These are phyloP conservation scores for Aphanomyces euteiches DNA, from an alignment of 352 stramenopile genomes.

Conservation along the genomic window DNA sequence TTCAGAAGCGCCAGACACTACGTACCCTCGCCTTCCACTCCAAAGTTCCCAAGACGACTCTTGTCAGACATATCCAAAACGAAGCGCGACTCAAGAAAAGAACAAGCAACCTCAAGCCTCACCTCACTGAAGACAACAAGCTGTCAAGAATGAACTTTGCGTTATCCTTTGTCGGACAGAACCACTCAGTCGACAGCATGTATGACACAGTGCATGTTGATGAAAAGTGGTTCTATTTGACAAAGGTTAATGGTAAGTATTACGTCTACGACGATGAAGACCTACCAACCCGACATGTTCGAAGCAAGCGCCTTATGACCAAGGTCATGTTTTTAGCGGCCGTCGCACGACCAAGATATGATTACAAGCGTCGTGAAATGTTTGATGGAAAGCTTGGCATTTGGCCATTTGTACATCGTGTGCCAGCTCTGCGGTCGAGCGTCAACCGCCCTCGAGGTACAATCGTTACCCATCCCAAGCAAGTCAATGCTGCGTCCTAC, in stretches of 20 bases:
- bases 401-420: not conserved
- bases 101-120: not conserved
- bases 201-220: not conserved
- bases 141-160: not conserved
- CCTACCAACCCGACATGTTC: not conserved
- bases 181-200: not conserved
- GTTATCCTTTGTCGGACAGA: not conserved
- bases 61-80: not conserved
- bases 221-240: constrained; percentile 1
- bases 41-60: not conserved
- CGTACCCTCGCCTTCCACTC: not conserved
- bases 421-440: not conserved
- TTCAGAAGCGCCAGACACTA: not conserved
- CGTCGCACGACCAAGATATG: not conserved
- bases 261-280: constrained; percentile 3
- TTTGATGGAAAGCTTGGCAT: not conserved
- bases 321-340: not conserved
- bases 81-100: not conserved
- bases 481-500: not conserved
- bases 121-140: not conserved
- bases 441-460: not conserved
- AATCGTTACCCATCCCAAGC: not conserved
- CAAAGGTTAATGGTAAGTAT: not conserved
- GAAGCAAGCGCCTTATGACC: not conserved
- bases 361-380: not conserved